Percentiles rank a stretch among this genome's conserved stretches.
These are phyloP conservation scores for Wickerhamomyces canadensis DNA, from an alignment of 805 yeast species.

Conservation along the genomic window DNA sequence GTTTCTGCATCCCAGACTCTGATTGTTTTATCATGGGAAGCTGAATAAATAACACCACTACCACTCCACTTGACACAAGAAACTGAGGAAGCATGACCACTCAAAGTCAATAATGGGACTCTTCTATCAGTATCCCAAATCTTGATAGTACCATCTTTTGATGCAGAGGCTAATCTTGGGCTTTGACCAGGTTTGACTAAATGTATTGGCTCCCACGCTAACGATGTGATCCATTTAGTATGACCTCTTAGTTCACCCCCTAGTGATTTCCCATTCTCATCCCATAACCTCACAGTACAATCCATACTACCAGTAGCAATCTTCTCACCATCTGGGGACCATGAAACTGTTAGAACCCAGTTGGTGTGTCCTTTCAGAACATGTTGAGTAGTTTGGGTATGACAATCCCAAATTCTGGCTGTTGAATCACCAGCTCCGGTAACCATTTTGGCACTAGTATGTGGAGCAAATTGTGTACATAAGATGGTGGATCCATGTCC, in stretches of 20 bases:
- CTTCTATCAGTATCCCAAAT: constrained; percentile 84
- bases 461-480: constrained; percentile 91
- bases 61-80: constrained; percentile 99
- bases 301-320: constrained; percentile 98
- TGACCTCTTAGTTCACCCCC: constrained; percentile 82
- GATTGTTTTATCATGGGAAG: constrained; percentile 92
- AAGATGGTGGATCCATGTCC: constrained; percentile 95
- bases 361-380: constrained; percentile 81
- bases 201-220: constrained; percentile 94
- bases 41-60: constrained; percentile 72
- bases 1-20: constrained; percentile 82
- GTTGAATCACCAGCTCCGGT: constrained; percentile 97
- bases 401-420: constrained; percentile 95
- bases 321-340: constrained; percentile 87
- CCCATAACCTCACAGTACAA: constrained; percentile 84
- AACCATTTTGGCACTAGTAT: constrained; percentile 76
- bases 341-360: constrained; percentile 90
- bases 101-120: constrained; percentile 59
- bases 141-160: constrained; percentile 86
- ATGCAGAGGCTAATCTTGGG: constrained; percentile 77
- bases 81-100: constrained; percentile 86
- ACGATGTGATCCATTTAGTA: constrained; percentile 80
- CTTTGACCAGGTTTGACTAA: constrained; percentile 56
- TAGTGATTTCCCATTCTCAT: constrained; percentile 61
- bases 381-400: constrained; percentile 84